Base-by-base conservation (phyloP, 2,329 filamentous ascomycete species). In the Fusarium odoratissimum region DNA sequence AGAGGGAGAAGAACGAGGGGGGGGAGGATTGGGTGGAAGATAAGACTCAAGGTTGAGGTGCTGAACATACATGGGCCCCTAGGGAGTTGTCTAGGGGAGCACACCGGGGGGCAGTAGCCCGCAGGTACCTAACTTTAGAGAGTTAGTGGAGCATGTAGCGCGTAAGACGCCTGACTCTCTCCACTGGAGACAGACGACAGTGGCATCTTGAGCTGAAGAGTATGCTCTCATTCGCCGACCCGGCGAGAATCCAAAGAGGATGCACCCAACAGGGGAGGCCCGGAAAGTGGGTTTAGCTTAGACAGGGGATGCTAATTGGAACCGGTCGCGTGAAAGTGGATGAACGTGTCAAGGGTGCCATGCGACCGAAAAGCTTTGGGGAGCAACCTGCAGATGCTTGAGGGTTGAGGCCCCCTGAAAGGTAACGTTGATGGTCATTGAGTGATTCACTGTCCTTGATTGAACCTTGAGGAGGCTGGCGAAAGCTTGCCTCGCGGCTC, bases 231-330 rank as follows among this genome's bases (percentile, higher is more conserved):
- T 30, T 72, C 52, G 46, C 40, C 51, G 40, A 62, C 69, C 45
- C 28, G 16, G 54, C 51, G 35, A 54, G 52, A 71, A 54, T 40
- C 31, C 33, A 23, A 60, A 54, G 45, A 60, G 42, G 49, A 61
- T 67, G 61, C 44, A 52, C 60, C 54, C 48, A 66, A 58, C 69
- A 72, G 71, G 71, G 73, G 71, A 64, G 46, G 41, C 46, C 57
- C 60, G 55, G 71, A 72, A 68, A 60, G 60, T 72, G 65, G 70
- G 38, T 59, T 64, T 69, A 54, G 30, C 19, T 25, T 19, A 33
- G 58, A 64, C 62, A 61, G 35, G 60, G 69, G 64, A 46, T 59
- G 42, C 45, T 75, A 71, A 71, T 64, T 72, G 75, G 60, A 64
- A 63, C 23, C 48, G 52, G 46, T 54, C 46, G 59, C 40, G 31